Conservation (phyloP, 768 basidiomycete genomes). For the Suillus occidentalis region DNA sequence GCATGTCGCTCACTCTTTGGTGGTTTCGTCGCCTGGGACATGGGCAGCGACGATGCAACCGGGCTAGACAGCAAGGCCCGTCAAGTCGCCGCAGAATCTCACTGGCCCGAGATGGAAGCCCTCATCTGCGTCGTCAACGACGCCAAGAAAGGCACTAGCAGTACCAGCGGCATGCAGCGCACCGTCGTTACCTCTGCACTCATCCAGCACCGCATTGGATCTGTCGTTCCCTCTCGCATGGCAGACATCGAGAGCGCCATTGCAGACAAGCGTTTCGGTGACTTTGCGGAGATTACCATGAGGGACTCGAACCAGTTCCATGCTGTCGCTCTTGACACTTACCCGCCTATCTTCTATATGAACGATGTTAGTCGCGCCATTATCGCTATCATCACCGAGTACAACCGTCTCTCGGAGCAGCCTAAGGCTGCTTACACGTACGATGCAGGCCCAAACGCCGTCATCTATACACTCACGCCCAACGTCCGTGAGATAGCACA, state of each 20-base stretch:
- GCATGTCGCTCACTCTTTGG: slow-evolving; percentile 98
- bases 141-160: slow-evolving; percentile 94
- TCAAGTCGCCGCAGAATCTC: slow-evolving; percentile 76
- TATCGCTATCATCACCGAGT: slow-evolving; percentile 86
- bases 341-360: slow-evolving; percentile 99
- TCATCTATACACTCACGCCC: slow-evolving; percentile 84
- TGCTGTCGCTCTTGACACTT: slow-evolving; percentile 94
- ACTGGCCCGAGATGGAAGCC: slow-evolving; percentile 97
- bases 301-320: slow-evolving; percentile 99
- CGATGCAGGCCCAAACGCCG: slow-evolving; percentile 98
- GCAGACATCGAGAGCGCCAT: slow-evolving; percentile 79
- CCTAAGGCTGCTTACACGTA: slow-evolving; percentile 95
- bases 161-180: slow-evolving; percentile 96
- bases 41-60: slow-evolving; percentile 57
- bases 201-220: slow-evolving; percentile 82
- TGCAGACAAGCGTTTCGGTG: slow-evolving; percentile 72
- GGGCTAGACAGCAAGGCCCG: slow-evolving; percentile 89
- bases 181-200: slow-evolving; percentile 91
- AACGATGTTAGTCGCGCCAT: slow-evolving; percentile 97
- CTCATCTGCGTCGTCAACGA: slow-evolving; percentile 97
- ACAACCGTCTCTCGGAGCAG: slow-evolving; percentile 77
- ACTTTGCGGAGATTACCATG: slow-evolving; percentile 93
- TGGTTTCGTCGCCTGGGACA: slow-evolving; percentile 94
- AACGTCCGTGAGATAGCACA: slow-evolving; percentile 78
- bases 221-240: slow-evolving; percentile 91